Evolutionary conservation across 2,329 filamentous ascomycete species (phyloP), one percentile per base, ranked within the genome.

Genomic region (Fusarium acutatum): DNA sequence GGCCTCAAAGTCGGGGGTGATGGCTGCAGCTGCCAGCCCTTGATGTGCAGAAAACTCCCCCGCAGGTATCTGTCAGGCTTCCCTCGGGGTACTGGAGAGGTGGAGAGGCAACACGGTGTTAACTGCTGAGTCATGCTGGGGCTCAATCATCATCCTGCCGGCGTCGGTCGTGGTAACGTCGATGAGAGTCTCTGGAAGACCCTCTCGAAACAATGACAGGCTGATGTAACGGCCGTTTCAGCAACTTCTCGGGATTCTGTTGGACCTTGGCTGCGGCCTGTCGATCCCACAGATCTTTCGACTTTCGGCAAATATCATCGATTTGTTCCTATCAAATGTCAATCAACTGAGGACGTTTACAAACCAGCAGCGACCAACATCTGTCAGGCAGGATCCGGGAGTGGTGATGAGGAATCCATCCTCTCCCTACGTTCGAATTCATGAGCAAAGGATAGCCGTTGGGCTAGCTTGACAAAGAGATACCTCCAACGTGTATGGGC

Each of bases 401-500:
- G 88, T 90, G 35, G 85, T 87, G 75, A 90, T 90, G 66, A 91
- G 83, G 74, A 87, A 90, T 6, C 89, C 89, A 79, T 90, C 88
- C 81, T 90, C 88, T 75, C 88, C 88, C 88, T 90, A 68, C 53
- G 64, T 53, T 56, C 61, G 43, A 74, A 65, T 64, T 63, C 69
- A 79, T 75, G 73, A 78, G 61, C 59, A 74, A 60, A 64, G 69
- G 75, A 78, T 49, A 52, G 67, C 53, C 50, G 50, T 30, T 37
- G 49, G 60, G 60, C 56, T 59, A 49, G 53, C 66, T 68, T 57
- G 62, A 75, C 76, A 75, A 72, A 50, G 69, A 79, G 81, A 73
- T 83, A 90, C 88, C 81, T 89, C 85, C 76, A 86, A 83, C 44
- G 88, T 90, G 75, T 86, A 90, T 46, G 88, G 84, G 63, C 88